Base-by-base conservation (phyloP, 2,329 filamentous ascomycete species). In the Gnomoniopsis sp. region DNA sequence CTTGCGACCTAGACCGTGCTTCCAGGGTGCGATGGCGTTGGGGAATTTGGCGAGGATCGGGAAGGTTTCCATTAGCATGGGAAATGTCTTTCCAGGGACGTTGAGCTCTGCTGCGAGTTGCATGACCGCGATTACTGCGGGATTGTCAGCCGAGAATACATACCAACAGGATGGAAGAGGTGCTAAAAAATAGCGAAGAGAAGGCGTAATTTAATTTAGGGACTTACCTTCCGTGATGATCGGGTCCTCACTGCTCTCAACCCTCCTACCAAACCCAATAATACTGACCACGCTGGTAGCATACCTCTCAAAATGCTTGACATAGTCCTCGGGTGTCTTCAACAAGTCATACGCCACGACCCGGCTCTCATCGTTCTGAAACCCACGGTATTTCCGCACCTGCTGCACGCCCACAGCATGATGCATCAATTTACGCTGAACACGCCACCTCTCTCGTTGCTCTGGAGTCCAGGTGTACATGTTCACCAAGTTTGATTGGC, bases 291-390 rank as follows among this genome's bases (percentile, higher is more conserved):
- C 80, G 52, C 77, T 80, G 0, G 79, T 81, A 12, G 81, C 79
- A 49, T 79, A 74, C 12, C 81, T 72, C 70, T 84, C 80, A 49
- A 83, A 77, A 57, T 83, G 80, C 62, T 76, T 77, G 17, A 82
- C 80, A 59, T 79, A 83, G 14, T 77, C 71, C 6, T 72, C 69
- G 0, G 80, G 78, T 2, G 70, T 71, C 1, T 63, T 67, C 4
- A 83, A 68, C 8, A 82, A 65, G 60, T 81, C 75, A n/a, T 74
- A 73, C 1, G 81, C 82, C n/a, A 84, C 77, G 2, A 82, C 68
- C 47, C 77, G 77, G 66, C 80, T 84, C 70, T 86, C 83, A 62
- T 83, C 77, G 65, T 85, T 82, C 65, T 86, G 83, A 59, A 85
- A 79, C 3, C 70, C 66, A 1, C 79, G 76, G 63, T 82, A 82